Base-by-base conservation (phyloP, 2,329 filamentous ascomycete species). In the Clonostachys solani region DNA sequence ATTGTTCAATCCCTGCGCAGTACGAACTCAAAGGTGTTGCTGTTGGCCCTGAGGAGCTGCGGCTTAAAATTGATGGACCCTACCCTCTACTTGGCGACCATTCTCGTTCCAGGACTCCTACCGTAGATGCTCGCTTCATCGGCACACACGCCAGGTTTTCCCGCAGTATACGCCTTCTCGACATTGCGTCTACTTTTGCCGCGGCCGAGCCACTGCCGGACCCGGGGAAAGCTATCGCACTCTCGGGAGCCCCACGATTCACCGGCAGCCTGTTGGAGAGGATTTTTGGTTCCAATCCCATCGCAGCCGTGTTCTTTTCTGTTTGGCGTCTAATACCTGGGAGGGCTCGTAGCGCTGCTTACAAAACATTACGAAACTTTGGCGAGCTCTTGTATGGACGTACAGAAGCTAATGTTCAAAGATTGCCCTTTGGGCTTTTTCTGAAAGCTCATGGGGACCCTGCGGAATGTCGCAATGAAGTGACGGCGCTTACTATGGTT, bases 401-500 rank as follows among this genome's bases (percentile, higher is more conserved):
- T 33, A 6, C 34, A 42, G 42, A 42, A 9, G 17, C 33, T 5
- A 16, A 10, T 6, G 54, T 59, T 10, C 56, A 58, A 40, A 52
- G 55, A 36, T 45, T 66, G 15, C 61, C 60, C 3, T 64, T 65
- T 45, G 59, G 60, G 8, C 56, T 66, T 1, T 65, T 60, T 43
- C 44, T 67, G 15, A 66, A 66, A 43, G 46, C 49, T 35, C 15
- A 47, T 3, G 12, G 40, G 16, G 45, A 51, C 4, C 23, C 46
- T 12, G 55, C 51, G 33, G n/a, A 33, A 29, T 37, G 40, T 16
- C 50, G 44, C 15, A 66, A 67, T 33, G 51, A 65, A 47, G 53
- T 52, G 45, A 60, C 61, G 23, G 60, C 61, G 0, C 49, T 67
- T 16, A 35, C 45, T 1, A 41, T 56, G 12, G 47, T 65, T 33